Evolutionary conservation across 2,329 filamentous ascomycete genomes (phyloP).

Genomic region (Fusarium mexicanum): DNA sequence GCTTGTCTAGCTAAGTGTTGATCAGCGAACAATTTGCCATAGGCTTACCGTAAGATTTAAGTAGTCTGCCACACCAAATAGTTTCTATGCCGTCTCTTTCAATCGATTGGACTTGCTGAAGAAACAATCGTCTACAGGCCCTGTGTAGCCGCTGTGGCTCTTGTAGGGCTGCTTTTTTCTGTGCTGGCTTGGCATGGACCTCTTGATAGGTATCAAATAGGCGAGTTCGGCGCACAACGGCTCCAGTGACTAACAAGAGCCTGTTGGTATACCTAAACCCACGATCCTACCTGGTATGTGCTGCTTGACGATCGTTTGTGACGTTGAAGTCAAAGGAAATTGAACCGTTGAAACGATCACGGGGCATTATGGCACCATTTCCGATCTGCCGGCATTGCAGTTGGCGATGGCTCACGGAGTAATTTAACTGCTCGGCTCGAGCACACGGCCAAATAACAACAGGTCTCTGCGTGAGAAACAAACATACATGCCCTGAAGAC

Average conservation of each 20-base stretch:
- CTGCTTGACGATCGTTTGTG: constrained; percentile 7
- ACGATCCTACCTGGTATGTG: constrained; percentile 18
- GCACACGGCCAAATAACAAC: neutral
- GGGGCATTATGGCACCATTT: constrained; percentile 32
- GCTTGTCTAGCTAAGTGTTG: neutral
- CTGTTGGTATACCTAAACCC: neutral
- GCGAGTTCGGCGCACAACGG: constrained; percentile 25
- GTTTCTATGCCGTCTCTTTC: neutral
- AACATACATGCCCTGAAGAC: neutral
- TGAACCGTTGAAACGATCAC: constrained; percentile 21
- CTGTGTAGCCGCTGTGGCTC: constrained; percentile 30
- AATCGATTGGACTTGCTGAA: neutral
- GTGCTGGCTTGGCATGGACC: constrained; percentile 13
- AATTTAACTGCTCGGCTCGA: neutral
- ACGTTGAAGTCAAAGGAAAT: constrained; percentile 25
- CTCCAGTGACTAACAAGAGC: neutral
- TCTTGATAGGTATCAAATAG: constrained; percentile 23
- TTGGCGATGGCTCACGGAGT: neutral
- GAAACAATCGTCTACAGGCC: neutral
- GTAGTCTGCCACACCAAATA: neutral
- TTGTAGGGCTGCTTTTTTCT: constrained; percentile 37
- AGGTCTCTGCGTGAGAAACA: neutral
- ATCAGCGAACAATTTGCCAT: constrained; percentile 1
- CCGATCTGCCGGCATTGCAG: constrained; percentile 4
- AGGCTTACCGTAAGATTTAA: neutral